A percentile compares a stretch with the other conserved stretches of the same genome.
phyloP scores from a whole-genome alignment of 2,329 filamentous ascomycete species.

The Fusarium clavum region DNA sequence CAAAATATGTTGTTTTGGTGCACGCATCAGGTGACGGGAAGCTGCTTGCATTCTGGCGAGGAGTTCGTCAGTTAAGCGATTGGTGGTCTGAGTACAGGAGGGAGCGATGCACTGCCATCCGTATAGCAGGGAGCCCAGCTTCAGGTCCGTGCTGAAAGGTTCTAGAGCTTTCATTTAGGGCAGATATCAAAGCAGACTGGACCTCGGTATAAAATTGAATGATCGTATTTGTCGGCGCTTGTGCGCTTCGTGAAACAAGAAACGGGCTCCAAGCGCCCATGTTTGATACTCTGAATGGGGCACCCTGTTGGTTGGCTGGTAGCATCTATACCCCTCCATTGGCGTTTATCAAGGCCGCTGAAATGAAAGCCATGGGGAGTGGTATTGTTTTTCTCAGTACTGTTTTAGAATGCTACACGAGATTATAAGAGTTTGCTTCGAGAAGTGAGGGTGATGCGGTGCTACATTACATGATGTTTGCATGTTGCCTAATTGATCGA shows the following conservation, averaged over 20 bases:
- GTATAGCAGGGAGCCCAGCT: neutral
- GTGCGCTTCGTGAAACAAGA: slow-evolving; percentile 44
- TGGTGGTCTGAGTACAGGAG: too few relatives aligned
- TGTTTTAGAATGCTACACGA: slow-evolving; percentile 31
- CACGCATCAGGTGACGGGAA: neutral
- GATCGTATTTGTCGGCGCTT: slow-evolving; percentile 30
- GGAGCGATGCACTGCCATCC: neutral
- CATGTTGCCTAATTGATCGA: neutral
- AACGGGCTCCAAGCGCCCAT: slow-evolving; percentile 25
- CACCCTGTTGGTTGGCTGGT: slow-evolving; percentile 35
- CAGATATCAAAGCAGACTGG: neutral
- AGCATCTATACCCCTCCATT: slow-evolving; percentile 8
- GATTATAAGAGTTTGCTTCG: slow-evolving; percentile 21
- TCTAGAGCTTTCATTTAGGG: neutral
- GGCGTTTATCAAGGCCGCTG: neutral
- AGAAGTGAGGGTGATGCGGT: slow-evolving; percentile 9
- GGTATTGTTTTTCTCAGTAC: slow-evolving; percentile 11
- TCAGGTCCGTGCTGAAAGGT: neutral
- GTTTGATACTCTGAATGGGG: slow-evolving; percentile 37
- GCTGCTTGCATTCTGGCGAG: neutral
- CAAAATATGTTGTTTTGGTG: neutral
- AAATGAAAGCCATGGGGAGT: slow-evolving; percentile 1
- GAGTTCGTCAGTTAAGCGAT: neutral
- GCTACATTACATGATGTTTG: neutral
- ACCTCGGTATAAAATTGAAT: neutral